Percentiles rank a stretch among this genome's conserved stretches.
phyloP scores from a whole-genome alignment of 495 filamentous ascomycete genomes.

The Aspergillus ostianus region DNA sequence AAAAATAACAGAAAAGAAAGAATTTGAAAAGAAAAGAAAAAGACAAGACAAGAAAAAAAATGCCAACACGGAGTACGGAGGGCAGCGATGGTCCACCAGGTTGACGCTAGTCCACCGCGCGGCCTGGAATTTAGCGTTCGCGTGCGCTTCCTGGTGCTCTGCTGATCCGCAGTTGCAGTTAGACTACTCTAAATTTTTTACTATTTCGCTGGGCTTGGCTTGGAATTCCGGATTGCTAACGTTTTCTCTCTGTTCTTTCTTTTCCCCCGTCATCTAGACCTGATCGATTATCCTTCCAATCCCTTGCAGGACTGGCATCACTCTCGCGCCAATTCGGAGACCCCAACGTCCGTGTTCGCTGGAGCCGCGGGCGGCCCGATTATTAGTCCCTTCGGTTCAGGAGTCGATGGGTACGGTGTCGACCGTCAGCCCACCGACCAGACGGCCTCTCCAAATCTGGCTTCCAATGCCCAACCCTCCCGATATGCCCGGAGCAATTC shows the following conservation, averaged over 20 bases:
- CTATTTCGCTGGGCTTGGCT: slow-evolving; percentile 8
- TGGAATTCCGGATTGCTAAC: slow-evolving; percentile 16
- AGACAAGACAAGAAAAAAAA: not conserved
- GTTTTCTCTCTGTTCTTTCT: not conserved
- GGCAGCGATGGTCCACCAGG: slow-evolving; percentile 30
- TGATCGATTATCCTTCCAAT: slow-evolving; percentile 21
- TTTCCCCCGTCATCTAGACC: slow-evolving; percentile 10
- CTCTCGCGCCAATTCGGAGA: slow-evolving; percentile 38
- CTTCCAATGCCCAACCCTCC: slow-evolving; percentile 31
- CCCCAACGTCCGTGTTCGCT: slow-evolving; percentile 25
- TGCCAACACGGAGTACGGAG: not conserved
- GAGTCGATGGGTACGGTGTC: slow-evolving; percentile 39
- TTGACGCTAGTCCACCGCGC: slow-evolving; percentile 29
- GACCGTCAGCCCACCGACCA: slow-evolving; percentile 37
- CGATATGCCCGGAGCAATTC: slow-evolving; percentile 49
- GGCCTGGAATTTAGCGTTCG: slow-evolving; percentile 29
- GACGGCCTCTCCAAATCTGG: slow-evolving; percentile 32
- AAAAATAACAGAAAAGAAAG: not conserved
- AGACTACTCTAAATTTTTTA: slow-evolving; percentile 10
- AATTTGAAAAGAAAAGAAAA: not conserved
- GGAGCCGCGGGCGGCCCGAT: slow-evolving; percentile 41
- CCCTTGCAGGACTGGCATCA: slow-evolving; percentile 34
- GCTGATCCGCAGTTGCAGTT: slow-evolving; percentile 16
- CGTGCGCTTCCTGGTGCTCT: too few relatives aligned
- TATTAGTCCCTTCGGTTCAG: slow-evolving; percentile 28